Evolutionary conservation across 2,329 filamentous ascomycete species (phyloP), one percentile per base, ranked within the genome.

Genomic region (Ustulina deusta): DNA sequence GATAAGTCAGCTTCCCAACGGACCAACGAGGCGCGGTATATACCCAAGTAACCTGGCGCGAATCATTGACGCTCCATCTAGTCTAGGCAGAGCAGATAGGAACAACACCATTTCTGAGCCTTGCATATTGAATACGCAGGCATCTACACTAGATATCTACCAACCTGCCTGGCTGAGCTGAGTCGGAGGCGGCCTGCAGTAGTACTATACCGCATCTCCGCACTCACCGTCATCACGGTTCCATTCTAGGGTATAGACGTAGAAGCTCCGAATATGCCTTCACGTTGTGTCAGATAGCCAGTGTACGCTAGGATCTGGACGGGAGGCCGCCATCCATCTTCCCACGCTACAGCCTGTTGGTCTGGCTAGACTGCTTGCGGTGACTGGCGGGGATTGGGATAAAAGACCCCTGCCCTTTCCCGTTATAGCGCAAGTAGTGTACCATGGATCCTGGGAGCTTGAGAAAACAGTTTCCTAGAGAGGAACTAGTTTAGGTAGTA

Each of bases 301-400:
- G 32, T 22, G 32, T 13, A 32, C 61, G 63, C 63, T 62, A 56
- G 36, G 55, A 60, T 58, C 63, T 46, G 54, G 59, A 32, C 22
- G 42, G 63, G 60, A 66, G 67, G 67, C 67, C 67, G 60, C 67
- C 64, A 58, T 36, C 55, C 7, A 6, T 38, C 15, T 10, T 32
- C 10, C 32, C 42, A 34, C 46, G 3, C 20, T 22, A 22, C 32
- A 20, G 34, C 34, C 32, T 32, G 22, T 27, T 56, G 27, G 11
- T 32, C 29, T 7, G 4, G 3, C 29, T 32, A 20, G 42, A 11
- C 27, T 51, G 15, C n/a, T 10, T n/a, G 34, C 6, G 44, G 54
- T 42, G 36, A 20, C 34, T 40, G 52, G 15, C 52, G 52, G 52
- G n/a, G 20, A 27, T 17, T 22, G n/a, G 22, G 20, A 34, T 51